phyloP scores from a whole-genome alignment of 257 asterid species.

The Lavandula angustifolia region DNA sequence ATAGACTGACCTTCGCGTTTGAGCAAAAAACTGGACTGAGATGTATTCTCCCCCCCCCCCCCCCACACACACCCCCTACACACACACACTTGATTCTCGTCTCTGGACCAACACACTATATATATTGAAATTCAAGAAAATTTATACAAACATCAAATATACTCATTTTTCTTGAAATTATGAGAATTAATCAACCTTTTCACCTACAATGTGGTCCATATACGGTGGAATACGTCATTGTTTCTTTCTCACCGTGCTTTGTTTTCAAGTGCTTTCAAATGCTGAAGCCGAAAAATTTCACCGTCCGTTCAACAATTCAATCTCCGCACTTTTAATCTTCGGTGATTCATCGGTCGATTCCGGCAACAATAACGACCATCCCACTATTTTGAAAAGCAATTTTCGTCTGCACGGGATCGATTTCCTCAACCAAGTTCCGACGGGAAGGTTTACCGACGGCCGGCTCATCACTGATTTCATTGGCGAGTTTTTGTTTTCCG shows the following conservation, averaged over 20 bases:
- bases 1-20: too few relatives aligned
- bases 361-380: conserved; percentile 35
- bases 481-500: conserved; percentile 2
- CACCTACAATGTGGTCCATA: conserved; percentile 2
- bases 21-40: too few relatives aligned
- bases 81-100: too few relatives aligned
- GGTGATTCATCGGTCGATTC: conserved; percentile 43
- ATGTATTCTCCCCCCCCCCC: too few relatives aligned
- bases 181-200: too few relatives aligned
- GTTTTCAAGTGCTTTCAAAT: neutral
- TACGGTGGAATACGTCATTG: neutral
- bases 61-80: too few relatives aligned
- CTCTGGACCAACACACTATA: too few relatives aligned
- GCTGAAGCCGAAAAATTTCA: neutral
- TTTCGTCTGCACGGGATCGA: conserved; percentile 34
- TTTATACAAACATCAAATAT: too few relatives aligned
- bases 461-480: conserved; percentile 33
- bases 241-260: neutral
- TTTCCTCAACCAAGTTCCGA: conserved; percentile 23
- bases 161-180: too few relatives aligned
- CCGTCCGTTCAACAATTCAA: conserved; percentile 32
- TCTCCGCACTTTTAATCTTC: conserved; percentile 26
- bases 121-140: too few relatives aligned
- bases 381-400: conserved; percentile 28
- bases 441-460: conserved; percentile 39